Conservation (phyloP, 495 filamentous ascomycete genomes). For the Neurospora sp. region DNA sequence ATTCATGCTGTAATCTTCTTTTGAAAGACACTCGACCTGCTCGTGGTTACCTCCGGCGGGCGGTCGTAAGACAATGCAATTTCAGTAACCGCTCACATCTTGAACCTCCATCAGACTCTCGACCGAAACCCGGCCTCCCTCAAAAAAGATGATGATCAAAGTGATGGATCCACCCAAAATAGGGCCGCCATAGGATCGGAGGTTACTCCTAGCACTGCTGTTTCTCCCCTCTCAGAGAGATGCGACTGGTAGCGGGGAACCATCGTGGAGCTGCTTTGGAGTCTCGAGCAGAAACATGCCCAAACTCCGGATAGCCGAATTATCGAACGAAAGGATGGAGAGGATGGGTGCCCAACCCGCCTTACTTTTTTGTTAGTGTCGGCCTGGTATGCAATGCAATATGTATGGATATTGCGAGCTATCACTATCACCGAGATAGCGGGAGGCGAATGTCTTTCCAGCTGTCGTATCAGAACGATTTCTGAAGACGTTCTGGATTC, state of each 20-base stretch:
- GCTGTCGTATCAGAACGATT: background rate
- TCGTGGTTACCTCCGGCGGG: slow-evolving; percentile 6
- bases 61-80: slow-evolving; percentile 18
- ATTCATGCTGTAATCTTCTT: background rate
- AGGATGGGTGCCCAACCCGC: background rate
- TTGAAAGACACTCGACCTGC: slow-evolving; percentile 2
- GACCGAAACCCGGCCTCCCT: background rate
- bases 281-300: background rate
- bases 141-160: background rate
- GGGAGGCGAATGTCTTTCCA: background rate
- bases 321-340: background rate
- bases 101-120: background rate
- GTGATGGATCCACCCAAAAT: slow-evolving; percentile 1
- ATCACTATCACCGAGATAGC: background rate
- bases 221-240: background rate
- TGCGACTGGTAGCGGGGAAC: background rate
- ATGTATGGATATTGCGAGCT: background rate
- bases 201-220: background rate
- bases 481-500: background rate
- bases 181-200: background rate
- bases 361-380: background rate
- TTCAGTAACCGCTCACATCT: slow-evolving; percentile 22
- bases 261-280: background rate
- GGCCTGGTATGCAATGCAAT: background rate
- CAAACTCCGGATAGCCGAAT: background rate